These are phyloP conservation scores for Sphagnum fallax DNA, from an alignment of 228 moss, liverwort and hornwort genomes.

Conservation along the genomic window DNA sequence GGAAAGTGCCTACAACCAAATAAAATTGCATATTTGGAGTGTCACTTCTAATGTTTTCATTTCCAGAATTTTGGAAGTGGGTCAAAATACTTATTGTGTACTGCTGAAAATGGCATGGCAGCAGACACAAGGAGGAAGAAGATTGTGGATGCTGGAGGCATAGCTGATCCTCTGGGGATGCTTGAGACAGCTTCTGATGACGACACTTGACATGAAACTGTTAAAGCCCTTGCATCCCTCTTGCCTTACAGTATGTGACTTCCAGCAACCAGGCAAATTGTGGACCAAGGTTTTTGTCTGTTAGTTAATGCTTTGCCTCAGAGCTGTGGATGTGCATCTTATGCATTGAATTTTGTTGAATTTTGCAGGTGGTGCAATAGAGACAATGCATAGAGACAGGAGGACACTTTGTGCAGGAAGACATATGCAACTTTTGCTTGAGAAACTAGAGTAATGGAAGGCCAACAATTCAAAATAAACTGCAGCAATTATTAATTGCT, in stretches of 20 bases:
- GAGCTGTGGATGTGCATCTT: neutral
- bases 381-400: conserved; percentile 56
- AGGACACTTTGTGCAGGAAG: conserved; percentile 34
- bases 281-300: conserved; percentile 25
- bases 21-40: too few species aligned
- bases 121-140: conserved; percentile 74
- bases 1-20: too few species aligned
- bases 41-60: too few species aligned
- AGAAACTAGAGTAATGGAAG: conserved; percentile 52
- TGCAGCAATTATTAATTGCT: too few species aligned
- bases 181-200: conserved; percentile 77
- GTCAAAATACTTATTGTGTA: too few species aligned
- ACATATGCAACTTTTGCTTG: conserved; percentile 44
- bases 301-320: neutral
- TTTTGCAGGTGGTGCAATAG: conserved; percentile 69
- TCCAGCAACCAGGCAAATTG: conserved; percentile 20
- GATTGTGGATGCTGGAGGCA: conserved; percentile 64
- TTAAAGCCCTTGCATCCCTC: conserved; percentile 65
- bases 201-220: conserved; percentile 77
- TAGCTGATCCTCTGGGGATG: conserved; percentile 52
- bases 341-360: neutral
- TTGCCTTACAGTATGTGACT: neutral
- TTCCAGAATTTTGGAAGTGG: too few species aligned
- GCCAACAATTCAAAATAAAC: conserved; percentile 2
- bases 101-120: too few species aligned